phyloP scores from a whole-genome alignment of 2,329 filamentous ascomycete species.

The Calonectria pauciramosa region DNA sequence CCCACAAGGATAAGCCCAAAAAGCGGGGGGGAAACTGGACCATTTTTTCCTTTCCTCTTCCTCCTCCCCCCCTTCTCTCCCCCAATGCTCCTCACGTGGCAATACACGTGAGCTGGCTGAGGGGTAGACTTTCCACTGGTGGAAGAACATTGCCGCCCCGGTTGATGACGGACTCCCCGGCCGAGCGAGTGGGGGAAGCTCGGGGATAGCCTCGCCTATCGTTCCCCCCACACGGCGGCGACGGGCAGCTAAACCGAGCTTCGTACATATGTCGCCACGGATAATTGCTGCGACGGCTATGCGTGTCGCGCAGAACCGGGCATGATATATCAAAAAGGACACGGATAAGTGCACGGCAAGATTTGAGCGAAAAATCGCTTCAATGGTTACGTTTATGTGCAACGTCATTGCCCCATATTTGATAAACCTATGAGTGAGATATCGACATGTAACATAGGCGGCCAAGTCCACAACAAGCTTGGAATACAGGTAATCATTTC shows the following conservation, averaged over 20 bases:
- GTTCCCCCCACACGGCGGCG: not conserved
- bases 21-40: not conserved
- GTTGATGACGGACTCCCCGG: not conserved
- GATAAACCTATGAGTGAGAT: not conserved
- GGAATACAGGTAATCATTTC: not conserved
- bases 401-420: not conserved
- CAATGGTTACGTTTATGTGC: not conserved
- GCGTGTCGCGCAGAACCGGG: not conserved
- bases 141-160: constrained; percentile 1
- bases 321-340: not conserved
- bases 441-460: not conserved
- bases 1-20: constrained; percentile 1
- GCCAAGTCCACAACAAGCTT: not conserved
- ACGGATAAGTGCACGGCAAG: not conserved
- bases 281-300: not conserved
- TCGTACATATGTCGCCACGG: not conserved
- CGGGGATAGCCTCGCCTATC: not conserved
- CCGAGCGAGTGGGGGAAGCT: not conserved
- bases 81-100: not conserved
- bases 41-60: not conserved
- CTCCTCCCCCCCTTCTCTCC: not conserved
- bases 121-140: not conserved
- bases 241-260: not conserved
- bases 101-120: not conserved
- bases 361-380: too few species aligned